Evolutionary conservation across 2,329 filamentous ascomycete species (phyloP), one percentile per base, ranked within the genome.

Genomic region (Apiospora marii): DNA sequence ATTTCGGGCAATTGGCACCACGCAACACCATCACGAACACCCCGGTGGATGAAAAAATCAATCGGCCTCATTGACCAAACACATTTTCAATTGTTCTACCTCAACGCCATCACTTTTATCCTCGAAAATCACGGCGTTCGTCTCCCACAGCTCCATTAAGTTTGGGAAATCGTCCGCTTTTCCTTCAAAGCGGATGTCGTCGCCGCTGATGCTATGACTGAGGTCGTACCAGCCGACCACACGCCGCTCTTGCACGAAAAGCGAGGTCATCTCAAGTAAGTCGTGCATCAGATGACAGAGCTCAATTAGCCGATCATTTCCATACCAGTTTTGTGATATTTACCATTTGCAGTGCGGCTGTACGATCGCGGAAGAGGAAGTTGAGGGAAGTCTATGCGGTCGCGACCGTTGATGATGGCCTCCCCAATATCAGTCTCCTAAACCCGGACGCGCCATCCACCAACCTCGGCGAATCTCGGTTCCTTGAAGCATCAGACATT

Each of bases 311-410:
- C 85, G 85, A 87, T 86, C 77, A 80, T 77, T 82, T 83, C 77
- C 81, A 85, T 88, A 76, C 81, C 71, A 78, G 79, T 83, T 85
- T 84, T 70, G 79, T 74, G 73, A 72, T 87, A 79, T 83, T 90
- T 75, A 89, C 81, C 53, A 34, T 74, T 74, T 77, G 73, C 81
- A 93, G 91, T 85, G 87, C 89, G 89, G 92, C 92, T 89, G 90
- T 93, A 87, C 89, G 88, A 84, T 94, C 93, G 88, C 93, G 94
- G 84, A 96, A 97, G 90, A 92, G 94, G 84, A 97, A 97, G 88
- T 89, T 98, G 82, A 92, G 92, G 83, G 93, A 96, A 86, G 89
- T 98, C 79, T 97, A 93, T 87, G 88, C 89, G 78, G 90, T 93
- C 88, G 92, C 93, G 87, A 93, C 92, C 83, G 90, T 92, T 83